Conservation (phyloP, 805 yeast genomes). For the Jamesozyma hellenica region DNA sequence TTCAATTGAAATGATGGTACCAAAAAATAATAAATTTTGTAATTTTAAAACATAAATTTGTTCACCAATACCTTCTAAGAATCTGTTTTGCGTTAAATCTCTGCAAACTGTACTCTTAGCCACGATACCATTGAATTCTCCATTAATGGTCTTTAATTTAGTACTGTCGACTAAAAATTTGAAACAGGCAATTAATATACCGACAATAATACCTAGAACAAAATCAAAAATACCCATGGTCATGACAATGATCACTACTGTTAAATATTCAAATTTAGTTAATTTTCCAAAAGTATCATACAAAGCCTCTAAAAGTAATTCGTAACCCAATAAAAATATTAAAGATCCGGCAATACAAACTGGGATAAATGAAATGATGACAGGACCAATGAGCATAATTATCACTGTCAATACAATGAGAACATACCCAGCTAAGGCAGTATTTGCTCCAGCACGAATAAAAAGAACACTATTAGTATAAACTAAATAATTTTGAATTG, state of each 20-base stretch:
- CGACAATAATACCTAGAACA: conserved; percentile 84
- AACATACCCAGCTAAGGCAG: conserved; percentile 80
- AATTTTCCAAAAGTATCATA: conserved; percentile 76
- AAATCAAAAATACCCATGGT: conserved; percentile 95
- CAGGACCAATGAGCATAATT: conserved; percentile 84
- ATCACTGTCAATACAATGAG: conserved; percentile 71
- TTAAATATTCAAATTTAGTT: conserved; percentile 66
- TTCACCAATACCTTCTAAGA: conserved; percentile 74
- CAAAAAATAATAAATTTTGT: conserved; percentile 86
- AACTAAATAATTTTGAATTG: conserved; percentile 89
- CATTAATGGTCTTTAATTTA: conserved; percentile 67
- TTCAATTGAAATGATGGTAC: conserved; percentile 90
- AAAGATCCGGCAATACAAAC: conserved; percentile 92
- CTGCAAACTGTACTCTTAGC: conserved; percentile 89
- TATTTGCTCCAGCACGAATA: conserved; percentile 90
- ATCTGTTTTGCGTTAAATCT: conserved; percentile 81
- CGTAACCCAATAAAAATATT: conserved; percentile 85
- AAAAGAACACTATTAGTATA: conserved; percentile 89
- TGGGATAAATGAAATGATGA: conserved; percentile 86
- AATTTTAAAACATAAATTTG: conserved; percentile 82
- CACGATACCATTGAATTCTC: conserved; percentile 74
- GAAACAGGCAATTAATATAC: conserved; percentile 82
- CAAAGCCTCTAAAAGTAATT: conserved; percentile 74
- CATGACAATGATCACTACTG: conserved; percentile 77
- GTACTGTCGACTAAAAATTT: conserved; percentile 94